Evolutionary conservation across 2,329 filamentous ascomycete species (phyloP), one percentile per base, ranked within the genome.

Genomic region (Capronia americana): DNA sequence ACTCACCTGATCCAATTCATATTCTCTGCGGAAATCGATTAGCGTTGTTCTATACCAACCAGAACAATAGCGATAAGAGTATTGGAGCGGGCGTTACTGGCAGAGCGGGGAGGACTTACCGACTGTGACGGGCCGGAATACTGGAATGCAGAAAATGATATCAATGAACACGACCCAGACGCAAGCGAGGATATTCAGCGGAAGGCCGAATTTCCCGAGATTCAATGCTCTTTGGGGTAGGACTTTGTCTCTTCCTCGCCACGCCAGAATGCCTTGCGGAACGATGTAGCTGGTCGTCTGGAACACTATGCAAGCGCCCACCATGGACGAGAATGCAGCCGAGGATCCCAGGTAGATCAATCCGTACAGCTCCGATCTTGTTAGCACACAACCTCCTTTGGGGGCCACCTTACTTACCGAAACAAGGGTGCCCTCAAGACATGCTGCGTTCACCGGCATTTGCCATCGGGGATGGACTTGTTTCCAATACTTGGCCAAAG

Each of bases 301-400:
- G 4, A 79, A 78, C 5, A 76, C 77, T 32, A 80, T 77, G 3
- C 76, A 77, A 3, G 82, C 75, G 1, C 80, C 80, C n/a, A 80
- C 73, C 51, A 82, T 79, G 61, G 79, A 79, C 63, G 78, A 76
- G 48, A 82, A 75, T 7, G 80, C 81, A 4, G 77, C 74, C 26
- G 75, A 73, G 17, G 82, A 83, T 32, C 82, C 83, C 61, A 85
- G 80, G 70, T 84, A 84, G 75, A 85, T 84, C 32, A 85, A 74
- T 0, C 80, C 79, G 46, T 77, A 77, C 0, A 76, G 3, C 69
- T 74, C 85, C 77, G 4, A 83, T 75, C 4, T 77, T 74, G 34
- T 81, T 80, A 46, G 80, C 75, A 11, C 77, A 69, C 4, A 82
- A 34, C 14, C 14, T 44, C 14, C 14, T 34, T 32, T 17, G 24